A percentile compares a stretch with the other conserved stretches of the same genome.
Conservation (phyloP, 805 yeast genomes). For the Barnettozyma vustinii region DNA sequence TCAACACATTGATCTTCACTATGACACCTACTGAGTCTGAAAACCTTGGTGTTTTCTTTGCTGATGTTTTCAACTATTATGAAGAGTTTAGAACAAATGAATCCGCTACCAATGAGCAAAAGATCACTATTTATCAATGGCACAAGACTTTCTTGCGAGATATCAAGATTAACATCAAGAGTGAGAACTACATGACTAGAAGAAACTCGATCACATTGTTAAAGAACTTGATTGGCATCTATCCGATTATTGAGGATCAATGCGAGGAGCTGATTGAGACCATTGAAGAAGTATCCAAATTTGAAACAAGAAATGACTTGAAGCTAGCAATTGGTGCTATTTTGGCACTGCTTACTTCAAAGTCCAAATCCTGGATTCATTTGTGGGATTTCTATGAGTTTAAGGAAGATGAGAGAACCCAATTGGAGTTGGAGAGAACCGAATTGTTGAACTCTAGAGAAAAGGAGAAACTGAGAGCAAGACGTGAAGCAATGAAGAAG, state of each 20-base stretch:
- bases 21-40: conserved; percentile 77
- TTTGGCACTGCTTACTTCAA: conserved; percentile 56
- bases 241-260: conserved; percentile 65
- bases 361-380: conserved; percentile 44
- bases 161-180: conserved; percentile 23
- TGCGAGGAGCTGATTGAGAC: conserved; percentile 45
- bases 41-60: conserved; percentile 69
- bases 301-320: conserved; percentile 74
- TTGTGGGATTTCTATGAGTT: conserved; percentile 53
- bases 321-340: conserved; percentile 71
- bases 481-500: not conserved
- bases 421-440: conserved; percentile 15
- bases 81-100: conserved; percentile 39
- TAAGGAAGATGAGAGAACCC: conserved; percentile 36
- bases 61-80: conserved; percentile 45
- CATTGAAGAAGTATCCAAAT: conserved; percentile 41
- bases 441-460: conserved; percentile 10
- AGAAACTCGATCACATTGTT: conserved; percentile 75
- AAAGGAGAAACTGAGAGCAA: conserved; percentile 4
- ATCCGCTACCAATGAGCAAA: conserved; percentile 25
- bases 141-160: conserved; percentile 42
- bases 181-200: conserved; percentile 67
- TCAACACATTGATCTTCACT: conserved; percentile 59
- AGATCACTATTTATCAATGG: conserved; percentile 44
- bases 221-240: conserved; percentile 56